Percentiles rank a stretch among this genome's conserved stretches.
phyloP scores from a whole-genome alignment of 2,329 filamentous ascomycete species.

The Aschersonia sp. region DNA sequence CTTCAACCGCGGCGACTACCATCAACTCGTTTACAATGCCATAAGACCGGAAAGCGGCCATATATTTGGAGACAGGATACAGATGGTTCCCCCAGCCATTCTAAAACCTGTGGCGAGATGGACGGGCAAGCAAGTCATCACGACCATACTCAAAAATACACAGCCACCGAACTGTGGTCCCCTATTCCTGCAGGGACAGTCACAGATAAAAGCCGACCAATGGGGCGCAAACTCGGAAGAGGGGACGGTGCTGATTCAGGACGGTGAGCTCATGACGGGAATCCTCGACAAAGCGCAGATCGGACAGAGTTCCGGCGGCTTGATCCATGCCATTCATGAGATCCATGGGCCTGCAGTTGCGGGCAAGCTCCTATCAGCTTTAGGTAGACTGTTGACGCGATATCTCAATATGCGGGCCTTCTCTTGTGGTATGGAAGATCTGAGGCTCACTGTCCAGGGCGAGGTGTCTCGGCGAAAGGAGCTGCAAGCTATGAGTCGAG shows the following conservation, averaged over 20 bases:
- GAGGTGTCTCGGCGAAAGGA: conserved; percentile 57
- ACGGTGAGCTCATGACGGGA: conserved; percentile 77
- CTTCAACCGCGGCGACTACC: conserved; percentile 77
- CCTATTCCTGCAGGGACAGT: conserved; percentile 66
- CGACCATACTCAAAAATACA: conserved; percentile 86
- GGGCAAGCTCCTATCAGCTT: conserved; percentile 74
- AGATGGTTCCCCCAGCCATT: conserved; percentile 67
- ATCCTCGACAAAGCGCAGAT: conserved; percentile 95
- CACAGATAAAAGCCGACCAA: conserved; percentile 60
- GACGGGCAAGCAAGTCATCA: conserved; percentile 95
- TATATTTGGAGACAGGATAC: conserved; percentile 67
- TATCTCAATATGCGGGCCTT: conserved; percentile 89
- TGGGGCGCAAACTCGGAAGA: conserved; percentile 75
- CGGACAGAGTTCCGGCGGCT: conserved; percentile 70
- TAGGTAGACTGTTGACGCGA: conserved; percentile 80
- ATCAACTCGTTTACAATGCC: conserved; percentile 84
- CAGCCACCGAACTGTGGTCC: conserved; percentile 62
- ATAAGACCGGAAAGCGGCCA: conserved; percentile 83
- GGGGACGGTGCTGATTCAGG: conserved; percentile 64
- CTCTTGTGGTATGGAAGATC: conserved; percentile 93
- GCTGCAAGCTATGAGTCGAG: conserved; percentile 48
- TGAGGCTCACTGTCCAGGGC: conserved; percentile 69
- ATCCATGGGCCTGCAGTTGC: conserved; percentile 79
- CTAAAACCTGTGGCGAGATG: conserved; percentile 70
- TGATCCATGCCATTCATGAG: conserved; percentile 88